A percentile compares a stretch with the other conserved stretches of the same genome.
These are phyloP conservation scores for Mucor lusitanicus DNA, from an alignment of 371 early-diverging fungal genomes.

Conservation along the genomic window DNA sequence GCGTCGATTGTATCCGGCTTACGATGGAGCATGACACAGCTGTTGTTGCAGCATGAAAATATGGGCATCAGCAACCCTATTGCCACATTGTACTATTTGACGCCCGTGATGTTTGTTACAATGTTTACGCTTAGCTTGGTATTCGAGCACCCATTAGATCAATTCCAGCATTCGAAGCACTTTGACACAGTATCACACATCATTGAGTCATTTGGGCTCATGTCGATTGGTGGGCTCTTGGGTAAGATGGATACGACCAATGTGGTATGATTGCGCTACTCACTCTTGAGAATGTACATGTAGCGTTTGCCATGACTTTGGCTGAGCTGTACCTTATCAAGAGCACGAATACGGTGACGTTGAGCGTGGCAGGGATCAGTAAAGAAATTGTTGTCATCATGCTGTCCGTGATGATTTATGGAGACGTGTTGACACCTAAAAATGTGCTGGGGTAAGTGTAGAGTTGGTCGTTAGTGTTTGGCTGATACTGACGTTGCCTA, in stretches of 20 bases:
- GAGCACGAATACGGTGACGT: slow-evolving; percentile 80
- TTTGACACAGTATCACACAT: slow-evolving; percentile 42
- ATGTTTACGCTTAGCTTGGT: slow-evolving; percentile 50
- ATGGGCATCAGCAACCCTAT: slow-evolving; percentile 75
- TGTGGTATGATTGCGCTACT: background rate
- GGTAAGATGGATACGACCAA: slow-evolving; percentile 17
- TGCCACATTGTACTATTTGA: slow-evolving; percentile 71
- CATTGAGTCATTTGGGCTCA: slow-evolving; percentile 50
- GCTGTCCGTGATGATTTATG: slow-evolving; percentile 54
- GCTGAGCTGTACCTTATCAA: slow-evolving; percentile 82
- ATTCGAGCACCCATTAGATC: slow-evolving; percentile 61
- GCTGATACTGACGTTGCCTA: slow-evolving; percentile 13
- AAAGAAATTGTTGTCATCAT: slow-evolving; percentile 66
- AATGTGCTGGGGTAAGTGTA: slow-evolving; percentile 49
- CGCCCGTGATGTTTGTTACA: slow-evolving; percentile 69
- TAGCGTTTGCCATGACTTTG: slow-evolving; percentile 84
- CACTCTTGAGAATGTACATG: background rate
- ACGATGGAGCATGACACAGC: slow-evolving; percentile 84
- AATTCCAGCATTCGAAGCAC: slow-evolving; percentile 50
- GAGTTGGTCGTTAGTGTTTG: background rate
- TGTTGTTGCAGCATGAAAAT: slow-evolving; percentile 66
- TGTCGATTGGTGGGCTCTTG: slow-evolving; percentile 73
- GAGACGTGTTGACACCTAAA: slow-evolving; percentile 51
- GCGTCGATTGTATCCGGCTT: slow-evolving; percentile 82
- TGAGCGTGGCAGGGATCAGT: slow-evolving; percentile 87